Percentiles rank a stretch among this genome's conserved stretches.
Evolutionary conservation across 78 protist species (phyloP).

Genomic region (Planoprotostelium fungivorum): DNA sequence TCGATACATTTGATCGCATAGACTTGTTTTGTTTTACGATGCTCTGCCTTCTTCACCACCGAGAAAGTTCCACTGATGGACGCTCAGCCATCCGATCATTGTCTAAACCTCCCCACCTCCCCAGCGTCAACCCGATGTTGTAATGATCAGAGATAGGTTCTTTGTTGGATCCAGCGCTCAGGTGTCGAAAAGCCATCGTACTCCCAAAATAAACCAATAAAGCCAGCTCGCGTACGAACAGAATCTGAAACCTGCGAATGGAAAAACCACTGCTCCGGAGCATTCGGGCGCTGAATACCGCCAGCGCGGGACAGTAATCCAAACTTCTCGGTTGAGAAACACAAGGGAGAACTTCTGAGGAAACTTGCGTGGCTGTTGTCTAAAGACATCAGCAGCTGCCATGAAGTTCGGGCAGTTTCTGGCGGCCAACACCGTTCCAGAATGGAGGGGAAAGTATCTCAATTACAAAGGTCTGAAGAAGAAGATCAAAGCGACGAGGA

Average conservation of each 20-base stretch:
- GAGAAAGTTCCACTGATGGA: conserved; percentile 50
- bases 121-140: background rate
- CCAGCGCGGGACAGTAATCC: too few relatives aligned
- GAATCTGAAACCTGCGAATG: too few relatives aligned
- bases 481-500: conserved; percentile 41
- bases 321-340: too few relatives aligned
- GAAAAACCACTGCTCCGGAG: too few relatives aligned
- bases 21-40: conserved; percentile 13
- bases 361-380: too few relatives aligned
- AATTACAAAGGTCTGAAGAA: conserved; percentile 49
- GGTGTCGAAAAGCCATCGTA: background rate
- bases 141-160: background rate
- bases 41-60: conserved; percentile 37
- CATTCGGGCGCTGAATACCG: too few relatives aligned
- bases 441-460: conserved; percentile 50
- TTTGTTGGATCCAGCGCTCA: background rate
- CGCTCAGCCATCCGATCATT: background rate
- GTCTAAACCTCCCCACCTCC: background rate
- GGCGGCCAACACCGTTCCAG: conserved; percentile 22
- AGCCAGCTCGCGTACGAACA: too few relatives aligned
- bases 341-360: too few relatives aligned
- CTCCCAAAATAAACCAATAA: too few relatives aligned
- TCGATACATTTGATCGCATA: conserved; percentile 68
- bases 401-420: conserved; percentile 45
- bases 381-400: too few relatives aligned